Evolutionary conservation across 208 protist genomes (phyloP), one percentile per base, ranked within the genome.

Genomic region (Tritrichomonas musculus): DNA sequence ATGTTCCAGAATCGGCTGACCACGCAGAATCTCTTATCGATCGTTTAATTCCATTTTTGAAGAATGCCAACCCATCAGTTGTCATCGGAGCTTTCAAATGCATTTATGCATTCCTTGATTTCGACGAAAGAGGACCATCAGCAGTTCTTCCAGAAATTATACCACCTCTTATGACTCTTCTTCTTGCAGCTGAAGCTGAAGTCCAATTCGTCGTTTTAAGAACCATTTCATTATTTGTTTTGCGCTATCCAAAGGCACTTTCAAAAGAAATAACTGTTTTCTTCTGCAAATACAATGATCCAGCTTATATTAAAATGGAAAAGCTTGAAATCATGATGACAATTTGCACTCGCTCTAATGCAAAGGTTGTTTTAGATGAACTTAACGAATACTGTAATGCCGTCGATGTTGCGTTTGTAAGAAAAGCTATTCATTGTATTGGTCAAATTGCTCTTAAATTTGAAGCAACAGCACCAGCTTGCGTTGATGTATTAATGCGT

Each of bases 181-280:
- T 97, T 0, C 94, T 97, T 39, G 96, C 95, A 0, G 77, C 88
- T n/a, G 96, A 99, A 94, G 97, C 98, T 73, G 98, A 99, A 94
- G 97, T 99, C 55, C 98, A 99, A 95, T 99, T 99, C 95, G 97
- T 99, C 11, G 97, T 98, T 47, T 97, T 98, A 64, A 97, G 98
- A 92, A 99, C 99, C 95, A 99, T 99, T 94, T 97, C 99, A 95
- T 96, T 99, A 5, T 97, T 99, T 92, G 95, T 99, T 4, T 98
- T 99, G 77, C 97, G 97, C 97, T 92, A 97, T 97, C 33, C 73
- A 33, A 84, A 84, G 5, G 11, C 44, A n/a, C 33, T 84, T 49
- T 50, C 33, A 25, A 39, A 84, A 11, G n/a, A 84, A 84, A 84
- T 98, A 33, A 97, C 98, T 94, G 96, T 98, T 53, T 99, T 99